phyloP scores from a whole-genome alignment of 2,329 filamentous ascomycete species.

The Hirsutella minnesotensis region DNA sequence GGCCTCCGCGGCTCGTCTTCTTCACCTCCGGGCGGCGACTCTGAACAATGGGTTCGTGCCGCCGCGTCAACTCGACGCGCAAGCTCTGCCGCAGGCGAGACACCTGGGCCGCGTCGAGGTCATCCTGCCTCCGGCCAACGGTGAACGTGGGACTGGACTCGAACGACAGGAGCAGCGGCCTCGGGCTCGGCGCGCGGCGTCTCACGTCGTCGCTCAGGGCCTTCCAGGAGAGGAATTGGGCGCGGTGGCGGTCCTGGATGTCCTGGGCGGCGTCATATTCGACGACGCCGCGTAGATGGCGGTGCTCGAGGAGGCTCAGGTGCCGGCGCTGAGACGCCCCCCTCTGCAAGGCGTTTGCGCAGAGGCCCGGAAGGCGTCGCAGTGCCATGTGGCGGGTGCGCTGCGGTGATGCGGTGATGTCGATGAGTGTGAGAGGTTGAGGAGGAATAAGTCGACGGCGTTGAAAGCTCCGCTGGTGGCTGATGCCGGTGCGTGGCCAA shows the following conservation, averaged over 20 bases:
- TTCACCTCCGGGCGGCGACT: constrained; percentile 46
- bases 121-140: constrained; percentile 67
- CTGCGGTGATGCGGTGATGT: too few species aligned
- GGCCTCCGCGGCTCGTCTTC: constrained; percentile 69
- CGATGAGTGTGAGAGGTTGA: too few species aligned
- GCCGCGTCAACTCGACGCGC: constrained; percentile 13
- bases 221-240: constrained; percentile 23
- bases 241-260: constrained; percentile 21
- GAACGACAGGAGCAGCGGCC: constrained; percentile 69
- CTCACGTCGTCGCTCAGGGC: constrained; percentile 9
- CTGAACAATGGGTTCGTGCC: constrained; percentile 15
- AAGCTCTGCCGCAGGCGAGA: constrained; percentile 30
- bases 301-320: constrained; percentile 15
- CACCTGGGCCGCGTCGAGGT: constrained; percentile 33
- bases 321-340: not conserved
- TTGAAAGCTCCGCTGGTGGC: too few species aligned
- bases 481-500: too few species aligned
- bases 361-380: too few species aligned
- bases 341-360: not conserved
- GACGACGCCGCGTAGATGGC: constrained; percentile 17
- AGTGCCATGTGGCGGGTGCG: too few species aligned
- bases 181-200: constrained; percentile 30
- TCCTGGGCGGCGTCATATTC: constrained; percentile 19
- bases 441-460: too few species aligned
- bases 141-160: constrained; percentile 78